Conservation (phyloP, 106 monocot genomes). For the Gastrodia elata region DNA sequence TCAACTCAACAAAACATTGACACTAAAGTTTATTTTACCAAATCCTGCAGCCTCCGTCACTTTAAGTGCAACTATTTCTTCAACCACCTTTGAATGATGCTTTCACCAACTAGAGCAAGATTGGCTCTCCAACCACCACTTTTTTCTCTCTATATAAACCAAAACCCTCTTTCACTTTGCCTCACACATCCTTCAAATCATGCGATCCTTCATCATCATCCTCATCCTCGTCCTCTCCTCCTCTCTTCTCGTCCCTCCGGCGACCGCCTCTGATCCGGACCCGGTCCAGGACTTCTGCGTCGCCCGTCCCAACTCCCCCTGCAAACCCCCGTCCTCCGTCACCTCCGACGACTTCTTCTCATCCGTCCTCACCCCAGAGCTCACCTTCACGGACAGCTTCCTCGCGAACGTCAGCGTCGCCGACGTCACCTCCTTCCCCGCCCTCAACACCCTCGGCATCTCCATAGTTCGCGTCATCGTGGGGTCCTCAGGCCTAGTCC, state of each 20-base stretch:
- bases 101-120: too few species aligned
- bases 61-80: too few species aligned
- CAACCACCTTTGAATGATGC: too few species aligned
- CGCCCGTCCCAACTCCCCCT: background rate
- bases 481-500: constrained; percentile 9
- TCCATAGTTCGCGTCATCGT: constrained; percentile 18
- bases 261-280: constrained; percentile 22
- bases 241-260: constrained; percentile 7
- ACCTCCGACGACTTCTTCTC: constrained; percentile 30
- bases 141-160: too few species aligned
- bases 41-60: too few species aligned
- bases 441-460: constrained; percentile 27
- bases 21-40: too few species aligned
- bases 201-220: background rate
- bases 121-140: too few species aligned
- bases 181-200: too few species aligned
- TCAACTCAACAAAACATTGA: too few species aligned
- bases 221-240: constrained; percentile 6
- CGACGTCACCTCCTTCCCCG: constrained; percentile 18
- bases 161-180: background rate
- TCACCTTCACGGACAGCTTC: constrained; percentile 11
- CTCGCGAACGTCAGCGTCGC: constrained; percentile 12
- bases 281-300: constrained; percentile 43
- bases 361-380: constrained; percentile 9
- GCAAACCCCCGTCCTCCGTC: constrained; percentile 18